Evolutionary conservation across 2,329 filamentous ascomycete species (phyloP).

Genomic region (Epichloe amarillans): DNA sequence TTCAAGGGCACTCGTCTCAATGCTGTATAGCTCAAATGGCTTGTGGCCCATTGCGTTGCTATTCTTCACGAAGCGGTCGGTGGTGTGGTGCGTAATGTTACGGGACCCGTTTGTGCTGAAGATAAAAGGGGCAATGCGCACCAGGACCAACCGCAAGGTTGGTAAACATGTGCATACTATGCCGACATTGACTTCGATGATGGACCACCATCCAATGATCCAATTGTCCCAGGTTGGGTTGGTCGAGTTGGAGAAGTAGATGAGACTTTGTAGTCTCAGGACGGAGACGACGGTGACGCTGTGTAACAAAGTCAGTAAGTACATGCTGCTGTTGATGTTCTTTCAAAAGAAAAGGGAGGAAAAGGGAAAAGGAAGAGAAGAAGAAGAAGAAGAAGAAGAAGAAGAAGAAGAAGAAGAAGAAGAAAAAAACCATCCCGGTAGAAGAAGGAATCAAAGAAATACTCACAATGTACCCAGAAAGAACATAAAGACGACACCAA

Average conservation of each 20-base stretch:
- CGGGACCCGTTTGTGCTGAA: background rate
- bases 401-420: too few relatives aligned
- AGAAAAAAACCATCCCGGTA: too few relatives aligned
- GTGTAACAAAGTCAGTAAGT: background rate
- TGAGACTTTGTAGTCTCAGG: constrained; percentile 4
- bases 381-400: background rate
- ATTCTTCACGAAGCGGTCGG: background rate
- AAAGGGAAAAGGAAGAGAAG: background rate
- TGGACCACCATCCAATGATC: constrained; percentile 4
- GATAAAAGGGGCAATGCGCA: constrained; percentile 2
- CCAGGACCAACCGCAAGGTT: constrained; percentile 3
- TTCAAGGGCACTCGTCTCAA: too few relatives aligned
- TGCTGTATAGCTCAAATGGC: too few relatives aligned
- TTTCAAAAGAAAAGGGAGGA: too few relatives aligned
- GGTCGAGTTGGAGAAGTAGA: constrained; percentile 3
- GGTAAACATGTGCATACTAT: constrained; percentile 6
- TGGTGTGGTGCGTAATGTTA: background rate
- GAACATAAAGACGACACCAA: constrained; percentile 5
- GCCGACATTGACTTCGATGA: constrained; percentile 4
- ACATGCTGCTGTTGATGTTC: background rate
- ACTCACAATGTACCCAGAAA: constrained; percentile 6
- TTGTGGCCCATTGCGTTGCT: background rate
- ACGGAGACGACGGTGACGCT: constrained; percentile 5
- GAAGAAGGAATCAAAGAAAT: background rate
- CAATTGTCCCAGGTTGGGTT: constrained; percentile 6